These are phyloP conservation scores for Scedosporium boydii DNA, from an alignment of 2,329 filamentous ascomycete species.

Conservation along the genomic window DNA sequence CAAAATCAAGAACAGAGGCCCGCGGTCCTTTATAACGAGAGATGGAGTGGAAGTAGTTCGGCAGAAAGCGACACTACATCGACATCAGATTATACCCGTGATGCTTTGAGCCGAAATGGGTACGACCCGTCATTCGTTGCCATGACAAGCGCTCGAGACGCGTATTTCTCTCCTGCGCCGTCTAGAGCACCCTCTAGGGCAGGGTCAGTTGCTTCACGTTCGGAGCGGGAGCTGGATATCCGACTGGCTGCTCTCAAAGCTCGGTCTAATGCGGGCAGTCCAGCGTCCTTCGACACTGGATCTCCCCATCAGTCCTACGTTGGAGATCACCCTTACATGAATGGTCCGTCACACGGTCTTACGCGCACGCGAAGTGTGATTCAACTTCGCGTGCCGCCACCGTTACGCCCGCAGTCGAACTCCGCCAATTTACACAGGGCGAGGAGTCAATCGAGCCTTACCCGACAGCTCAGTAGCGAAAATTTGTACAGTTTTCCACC, in stretches of 20 bases:
- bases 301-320: conserved; percentile 7
- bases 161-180: conserved; percentile 3
- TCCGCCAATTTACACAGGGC: conserved; percentile 15
- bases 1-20: neutral
- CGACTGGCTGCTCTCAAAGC: neutral
- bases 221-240: conserved; percentile 1
- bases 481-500: conserved; percentile 12
- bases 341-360: conserved; percentile 29
- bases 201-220: neutral
- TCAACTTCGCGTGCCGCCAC: conserved; percentile 10
- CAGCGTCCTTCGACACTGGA: conserved; percentile 5
- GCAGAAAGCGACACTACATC: neutral
- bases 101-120: conserved; percentile 5
- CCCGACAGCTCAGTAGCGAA: conserved; percentile 13
- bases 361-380: conserved; percentile 27
- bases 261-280: conserved; percentile 3
- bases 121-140: conserved; percentile 6
- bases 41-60: neutral
- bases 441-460: conserved; percentile 9
- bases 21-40: neutral
- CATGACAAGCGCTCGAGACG: conserved; percentile 5
- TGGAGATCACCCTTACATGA: conserved; percentile 4
- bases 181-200: conserved; percentile 3
- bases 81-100: neutral
- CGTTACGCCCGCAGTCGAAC: conserved; percentile 25